These are phyloP conservation scores for Fusarium austroafricanum DNA, from an alignment of 2,329 filamentous ascomycete species.

Conservation along the genomic window DNA sequence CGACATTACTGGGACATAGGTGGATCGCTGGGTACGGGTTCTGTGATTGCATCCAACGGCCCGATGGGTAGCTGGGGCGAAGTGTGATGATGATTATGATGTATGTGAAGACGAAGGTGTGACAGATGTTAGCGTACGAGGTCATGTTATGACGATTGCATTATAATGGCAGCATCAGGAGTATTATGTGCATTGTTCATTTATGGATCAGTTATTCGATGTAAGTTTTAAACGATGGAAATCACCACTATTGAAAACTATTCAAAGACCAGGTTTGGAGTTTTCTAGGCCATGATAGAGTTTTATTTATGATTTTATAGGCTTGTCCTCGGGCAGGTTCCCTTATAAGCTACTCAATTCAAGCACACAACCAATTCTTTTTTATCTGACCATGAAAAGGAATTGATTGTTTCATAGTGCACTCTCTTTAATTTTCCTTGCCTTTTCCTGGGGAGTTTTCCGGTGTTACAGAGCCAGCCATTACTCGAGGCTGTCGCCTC, in stretches of 20 bases:
- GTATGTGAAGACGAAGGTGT: slow-evolving; percentile 18
- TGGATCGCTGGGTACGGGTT: slow-evolving; percentile 80
- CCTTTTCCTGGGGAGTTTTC: not conserved
- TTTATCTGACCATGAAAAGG: too few species aligned
- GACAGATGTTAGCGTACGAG: slow-evolving; percentile 13
- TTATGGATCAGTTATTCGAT: slow-evolving; percentile 12
- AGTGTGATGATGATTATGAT: slow-evolving; percentile 57
- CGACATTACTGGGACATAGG: slow-evolving; percentile 95
- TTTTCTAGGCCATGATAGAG: slow-evolving; percentile 29
- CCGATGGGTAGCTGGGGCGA: slow-evolving; percentile 85
- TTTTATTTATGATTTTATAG: slow-evolving; percentile 11
- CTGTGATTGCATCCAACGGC: slow-evolving; percentile 73
- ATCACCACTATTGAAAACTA: slow-evolving; percentile 26
- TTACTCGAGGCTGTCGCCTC: slow-evolving; percentile 38
- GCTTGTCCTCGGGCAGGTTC: slow-evolving; percentile 12
- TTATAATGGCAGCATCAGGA: slow-evolving; percentile 24
- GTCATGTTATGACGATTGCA: slow-evolving; percentile 12
- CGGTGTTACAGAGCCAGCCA: slow-evolving; percentile 21
- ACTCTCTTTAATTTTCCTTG: not conserved
- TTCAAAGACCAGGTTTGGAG: slow-evolving; percentile 33
- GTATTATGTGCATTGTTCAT: slow-evolving; percentile 17
- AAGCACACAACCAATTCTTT: not conserved
- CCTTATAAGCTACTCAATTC: slow-evolving; percentile 2
- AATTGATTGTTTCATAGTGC: not conserved
- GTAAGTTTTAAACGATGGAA: slow-evolving; percentile 32